These are phyloP conservation scores for Amanita jacksonii DNA, from an alignment of 768 basidiomycete species.

Conservation along the genomic window DNA sequence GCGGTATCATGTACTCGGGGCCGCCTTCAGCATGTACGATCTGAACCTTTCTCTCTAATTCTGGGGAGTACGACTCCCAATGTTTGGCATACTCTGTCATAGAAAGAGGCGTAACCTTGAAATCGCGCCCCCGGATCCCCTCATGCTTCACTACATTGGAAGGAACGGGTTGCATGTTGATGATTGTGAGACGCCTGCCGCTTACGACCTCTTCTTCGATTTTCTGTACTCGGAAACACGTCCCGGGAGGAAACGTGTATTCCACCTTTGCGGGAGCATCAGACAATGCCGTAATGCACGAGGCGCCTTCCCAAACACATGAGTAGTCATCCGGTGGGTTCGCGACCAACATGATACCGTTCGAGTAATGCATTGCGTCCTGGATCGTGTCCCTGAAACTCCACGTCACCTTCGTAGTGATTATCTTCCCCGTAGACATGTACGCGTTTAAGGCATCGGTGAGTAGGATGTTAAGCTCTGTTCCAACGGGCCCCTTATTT, in stretches of 20 bases:
- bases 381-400: slow-evolving; percentile 9
- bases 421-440: background rate
- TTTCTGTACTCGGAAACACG: background rate
- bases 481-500: too few relatives aligned
- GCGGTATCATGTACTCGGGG: background rate
- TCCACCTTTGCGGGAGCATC: slow-evolving; percentile 1
- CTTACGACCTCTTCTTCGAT: background rate
- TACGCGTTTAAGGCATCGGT: background rate
- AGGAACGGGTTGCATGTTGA: background rate
- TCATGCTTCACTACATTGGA: background rate
- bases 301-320: background rate
- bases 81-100: background rate
- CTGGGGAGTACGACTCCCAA: background rate
- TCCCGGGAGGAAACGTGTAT: too few relatives aligned
- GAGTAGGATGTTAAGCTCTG: background rate
- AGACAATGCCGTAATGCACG: slow-evolving; percentile 1
- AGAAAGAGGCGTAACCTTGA: background rate
- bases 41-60: background rate
- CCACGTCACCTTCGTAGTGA: slow-evolving; percentile 11
- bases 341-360: slow-evolving; percentile 10
- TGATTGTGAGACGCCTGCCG: background rate
- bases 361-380: slow-evolving; percentile 10
- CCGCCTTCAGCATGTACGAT: background rate
- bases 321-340: slow-evolving; percentile 2
- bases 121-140: background rate